These are phyloP conservation scores for Fistulinella prunicolor DNA, from an alignment of 768 basidiomycete species.

Conservation along the genomic window DNA sequence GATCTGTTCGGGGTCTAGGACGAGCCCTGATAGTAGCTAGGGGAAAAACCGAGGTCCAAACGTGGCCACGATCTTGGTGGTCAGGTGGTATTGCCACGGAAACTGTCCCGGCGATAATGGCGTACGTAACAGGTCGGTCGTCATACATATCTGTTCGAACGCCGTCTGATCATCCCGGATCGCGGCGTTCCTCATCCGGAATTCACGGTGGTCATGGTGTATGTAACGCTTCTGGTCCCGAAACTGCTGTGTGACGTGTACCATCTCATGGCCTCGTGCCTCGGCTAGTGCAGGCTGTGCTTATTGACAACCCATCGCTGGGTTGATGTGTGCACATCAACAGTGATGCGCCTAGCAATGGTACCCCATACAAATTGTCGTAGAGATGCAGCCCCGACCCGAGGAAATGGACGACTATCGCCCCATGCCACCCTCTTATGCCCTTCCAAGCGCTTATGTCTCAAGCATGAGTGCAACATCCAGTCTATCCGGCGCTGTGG, in stretches of 20 bases:
- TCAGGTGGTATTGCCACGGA: conserved; percentile 19
- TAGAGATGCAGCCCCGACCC: conserved; percentile 36
- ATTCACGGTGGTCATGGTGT: conserved; percentile 19
- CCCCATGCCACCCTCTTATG: conserved; percentile 29
- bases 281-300: conserved; percentile 30
- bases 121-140: conserved; percentile 25
- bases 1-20: conserved; percentile 12
- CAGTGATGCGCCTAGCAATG: conserved; percentile 23
- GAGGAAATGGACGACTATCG: conserved; percentile 39
- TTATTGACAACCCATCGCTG: conserved; percentile 22
- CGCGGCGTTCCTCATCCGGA: conserved; percentile 23
- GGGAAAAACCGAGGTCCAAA: conserved; percentile 8
- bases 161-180: conserved; percentile 26
- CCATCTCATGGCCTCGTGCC: conserved; percentile 27
- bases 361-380: conserved; percentile 27
- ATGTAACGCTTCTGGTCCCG: conserved; percentile 30
- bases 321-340: conserved; percentile 25
- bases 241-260: conserved; percentile 31
- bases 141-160: conserved; percentile 17
- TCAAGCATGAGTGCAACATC: conserved; percentile 45
- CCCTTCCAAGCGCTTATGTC: conserved; percentile 35
- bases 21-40: conserved; percentile 13
- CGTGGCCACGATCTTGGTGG: conserved; percentile 4
- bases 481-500: conserved; percentile 62
- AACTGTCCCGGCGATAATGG: conserved; percentile 16